phyloP scores from a whole-genome alignment of 192 early-diverging fungal genomes.

The Diversispora epigaea region DNA sequence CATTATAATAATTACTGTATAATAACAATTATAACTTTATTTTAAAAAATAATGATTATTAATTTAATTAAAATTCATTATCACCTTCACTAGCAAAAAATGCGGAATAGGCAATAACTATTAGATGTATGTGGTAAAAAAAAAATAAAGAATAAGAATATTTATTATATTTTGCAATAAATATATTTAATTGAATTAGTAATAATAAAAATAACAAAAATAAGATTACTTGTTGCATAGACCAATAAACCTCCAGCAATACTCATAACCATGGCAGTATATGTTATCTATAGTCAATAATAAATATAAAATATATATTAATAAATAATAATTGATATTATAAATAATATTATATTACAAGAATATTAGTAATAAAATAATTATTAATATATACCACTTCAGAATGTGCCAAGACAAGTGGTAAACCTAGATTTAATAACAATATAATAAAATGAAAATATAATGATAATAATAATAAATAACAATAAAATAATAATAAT shows the following conservation, averaged over 20 bases:
- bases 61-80: conserved; percentile 49
- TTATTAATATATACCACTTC: not conserved
- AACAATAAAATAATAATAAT: not conserved
- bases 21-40: too few relatives aligned
- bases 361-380: not conserved
- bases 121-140: not conserved
- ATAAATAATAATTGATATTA: not conserved
- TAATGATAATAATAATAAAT: not conserved
- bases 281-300: conserved; percentile 59
- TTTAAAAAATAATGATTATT: too few relatives aligned
- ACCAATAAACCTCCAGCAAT: conserved; percentile 87
- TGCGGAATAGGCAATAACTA: conserved; percentile 59
- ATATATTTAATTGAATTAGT: not conserved
- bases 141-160: not conserved
- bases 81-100: conserved; percentile 54
- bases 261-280: conserved; percentile 87
- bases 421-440: conserved; percentile 55
- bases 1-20: too few relatives aligned
- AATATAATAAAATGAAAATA: not conserved
- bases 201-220: not conserved
- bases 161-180: not conserved
- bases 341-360: not conserved
- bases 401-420: conserved; percentile 17
- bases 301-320: conserved; percentile 9
- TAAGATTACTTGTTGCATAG: conserved; percentile 79